These are phyloP conservation scores for Annulohypoxylon stygium DNA, from an alignment of 495 filamentous ascomycete species.

Conservation along the genomic window DNA sequence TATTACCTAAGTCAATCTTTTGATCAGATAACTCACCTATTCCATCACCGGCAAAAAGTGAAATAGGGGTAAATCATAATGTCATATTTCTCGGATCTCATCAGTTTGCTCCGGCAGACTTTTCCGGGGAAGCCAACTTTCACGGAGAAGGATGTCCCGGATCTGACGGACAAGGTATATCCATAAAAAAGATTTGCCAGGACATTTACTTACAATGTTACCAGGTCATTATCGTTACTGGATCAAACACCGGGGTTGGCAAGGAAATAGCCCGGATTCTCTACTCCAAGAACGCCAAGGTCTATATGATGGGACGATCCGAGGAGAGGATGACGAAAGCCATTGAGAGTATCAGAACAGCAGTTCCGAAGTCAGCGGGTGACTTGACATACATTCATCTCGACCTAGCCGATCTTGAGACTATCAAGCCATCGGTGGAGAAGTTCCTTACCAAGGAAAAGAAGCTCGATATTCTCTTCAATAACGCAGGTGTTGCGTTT, in stretches of 20 bases:
- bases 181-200: neutral
- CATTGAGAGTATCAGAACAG: conserved; percentile 45
- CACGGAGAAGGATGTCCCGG: conserved; percentile 51
- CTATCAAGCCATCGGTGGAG: conserved; percentile 44
- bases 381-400: conserved; percentile 46
- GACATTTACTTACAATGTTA: conserved; percentile 1
- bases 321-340: conserved; percentile 50
- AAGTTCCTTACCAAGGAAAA: conserved; percentile 44
- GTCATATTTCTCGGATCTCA: conserved; percentile 11
- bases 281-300: conserved; percentile 61
- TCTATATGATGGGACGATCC: conserved; percentile 66
- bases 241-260: conserved; percentile 62
- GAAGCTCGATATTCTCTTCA: conserved; percentile 48
- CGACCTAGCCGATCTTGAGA: conserved; percentile 50
- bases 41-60: neutral
- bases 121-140: conserved; percentile 49
- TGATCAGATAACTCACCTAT: too few relatives aligned
- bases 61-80: conserved; percentile 17
- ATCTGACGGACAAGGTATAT: conserved; percentile 46
- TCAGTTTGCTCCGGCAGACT: conserved; percentile 18
- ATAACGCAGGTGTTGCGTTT: conserved; percentile 56
- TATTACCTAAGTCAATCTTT: neutral
- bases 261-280: conserved; percentile 61
- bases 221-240: conserved; percentile 63
- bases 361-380: conserved; percentile 43